Evolutionary conservation across 1,139 yeast genomes (phyloP), one percentile per base, ranked within the genome.

Genomic region (Pichia sp.): DNA sequence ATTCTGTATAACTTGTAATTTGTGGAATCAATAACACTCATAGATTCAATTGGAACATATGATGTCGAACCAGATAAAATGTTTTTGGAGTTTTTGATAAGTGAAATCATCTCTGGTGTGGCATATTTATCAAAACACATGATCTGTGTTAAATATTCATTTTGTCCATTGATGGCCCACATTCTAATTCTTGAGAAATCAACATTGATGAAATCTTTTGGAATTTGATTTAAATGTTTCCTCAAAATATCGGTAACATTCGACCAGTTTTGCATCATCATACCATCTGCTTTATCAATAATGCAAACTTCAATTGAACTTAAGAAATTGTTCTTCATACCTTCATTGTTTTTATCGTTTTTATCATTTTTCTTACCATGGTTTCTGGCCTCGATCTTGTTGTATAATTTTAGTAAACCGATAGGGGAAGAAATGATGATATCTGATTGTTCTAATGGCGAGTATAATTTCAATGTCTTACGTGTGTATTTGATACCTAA

Each of bases 181-280:
- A 87, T 85, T 57, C 97, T 75, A 38, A 93, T 83, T 58, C 99
- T 77, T 47, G 94, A 83, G 65, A 93, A 93, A 67, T 93, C 99
- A 19, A 96, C 87, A 55, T 87, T 95, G 11, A 59, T 48, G 58
- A 85, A 84, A 45, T 77, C 75, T 53, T 77, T 77, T 6, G 99
- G 99, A 39, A 89, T 79, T 50, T 76, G 71, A 66, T 90, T 90
- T 49, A 90, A 58, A 61, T 85, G 81, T 54, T 83, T 81, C 59
- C 84, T 71, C n/a, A 91, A 77, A 0, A 83, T 75, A 35, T 73
- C 75, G 15, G 66, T 65, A 7, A 93, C 76, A 68, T 93, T 96
- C 36, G 86, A 87, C 93, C 97, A 86, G 60, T 91, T 90, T 67
- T 94, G 99, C 87, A 86, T 87, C 62, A 87, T 88, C 53, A 91